These are phyloP conservation scores for Sequoia sempervirens DNA, from an alignment of 75 land plant species.

Conservation along the genomic window DNA sequence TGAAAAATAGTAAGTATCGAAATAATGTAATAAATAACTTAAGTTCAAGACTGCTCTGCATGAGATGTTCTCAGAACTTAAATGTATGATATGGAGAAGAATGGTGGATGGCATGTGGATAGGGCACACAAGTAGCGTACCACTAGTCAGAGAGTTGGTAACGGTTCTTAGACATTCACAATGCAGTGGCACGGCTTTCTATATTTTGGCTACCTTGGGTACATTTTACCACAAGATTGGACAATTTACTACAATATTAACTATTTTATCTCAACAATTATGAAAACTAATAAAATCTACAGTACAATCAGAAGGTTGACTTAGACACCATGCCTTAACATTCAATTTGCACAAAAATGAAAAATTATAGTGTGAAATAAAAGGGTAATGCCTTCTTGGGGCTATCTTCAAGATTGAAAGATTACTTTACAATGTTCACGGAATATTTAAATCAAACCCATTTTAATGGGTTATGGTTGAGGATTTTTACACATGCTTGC, in stretches of 20 bases:
- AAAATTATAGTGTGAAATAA: neutral
- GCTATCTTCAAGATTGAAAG: neutral
- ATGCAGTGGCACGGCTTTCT: neutral
- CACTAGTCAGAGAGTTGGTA: neutral
- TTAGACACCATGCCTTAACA: neutral
- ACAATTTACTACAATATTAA: neutral
- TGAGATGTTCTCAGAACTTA: neutral
- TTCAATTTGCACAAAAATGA: neutral
- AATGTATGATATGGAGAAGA: neutral
- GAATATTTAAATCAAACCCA: neutral
- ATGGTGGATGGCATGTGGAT: neutral
- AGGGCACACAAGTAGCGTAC: neutral
- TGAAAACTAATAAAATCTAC: neutral
- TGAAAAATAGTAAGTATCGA: neutral
- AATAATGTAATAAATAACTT: neutral
- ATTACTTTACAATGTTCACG: neutral
- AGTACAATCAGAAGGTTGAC: neutral
- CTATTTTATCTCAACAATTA: neutral
- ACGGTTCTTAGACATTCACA: neutral
- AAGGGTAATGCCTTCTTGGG: neutral
- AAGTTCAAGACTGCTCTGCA: neutral
- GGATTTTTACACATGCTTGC: neutral
- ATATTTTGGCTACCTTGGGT: neutral
- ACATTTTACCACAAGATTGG: neutral
- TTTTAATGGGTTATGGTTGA: neutral